Evolutionary conservation across 2,329 filamentous ascomycete species (phyloP).

Genomic region (Torrubiella hemipterigena): DNA sequence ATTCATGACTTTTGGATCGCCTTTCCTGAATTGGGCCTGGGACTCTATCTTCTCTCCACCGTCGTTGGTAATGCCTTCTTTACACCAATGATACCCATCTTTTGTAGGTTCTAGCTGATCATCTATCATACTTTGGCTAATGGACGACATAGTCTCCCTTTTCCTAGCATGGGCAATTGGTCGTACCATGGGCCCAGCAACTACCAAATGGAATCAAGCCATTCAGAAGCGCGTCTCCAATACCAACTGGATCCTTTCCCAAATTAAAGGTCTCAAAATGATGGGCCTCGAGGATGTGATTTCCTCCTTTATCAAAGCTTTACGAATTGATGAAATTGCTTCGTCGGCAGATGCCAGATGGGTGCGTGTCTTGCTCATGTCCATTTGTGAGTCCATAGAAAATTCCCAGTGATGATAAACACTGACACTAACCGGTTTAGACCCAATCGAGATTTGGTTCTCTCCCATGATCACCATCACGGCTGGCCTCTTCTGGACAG

Average conservation of each 20-base stretch:
- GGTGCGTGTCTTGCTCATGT: neutral
- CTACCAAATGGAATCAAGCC: neutral
- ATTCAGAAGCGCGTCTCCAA: neutral
- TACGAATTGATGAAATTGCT: neutral
- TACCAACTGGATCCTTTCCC: neutral
- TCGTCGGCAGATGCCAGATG: neutral
- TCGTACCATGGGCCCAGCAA: neutral
- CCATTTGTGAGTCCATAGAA: neutral
- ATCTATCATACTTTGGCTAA: neutral
- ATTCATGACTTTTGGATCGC: neutral
- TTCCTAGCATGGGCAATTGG: neutral
- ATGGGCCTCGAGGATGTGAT: neutral
- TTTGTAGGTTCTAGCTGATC: too few relatives aligned
- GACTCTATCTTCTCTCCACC: neutral
- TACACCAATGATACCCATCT: neutral
- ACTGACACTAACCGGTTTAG: neutral
- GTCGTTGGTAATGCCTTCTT: neutral
- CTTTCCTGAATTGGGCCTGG: neutral
- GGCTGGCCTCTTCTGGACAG: neutral
- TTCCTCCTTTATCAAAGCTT: neutral
- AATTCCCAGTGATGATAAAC: too few relatives aligned
- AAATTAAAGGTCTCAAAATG: neutral
- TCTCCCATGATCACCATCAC: neutral
- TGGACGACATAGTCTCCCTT: neutral
- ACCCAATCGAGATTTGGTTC: neutral